Evolutionary conservation across 495 filamentous ascomycete genomes (phyloP).

Genomic region (Chaetomium fimeti): DNA sequence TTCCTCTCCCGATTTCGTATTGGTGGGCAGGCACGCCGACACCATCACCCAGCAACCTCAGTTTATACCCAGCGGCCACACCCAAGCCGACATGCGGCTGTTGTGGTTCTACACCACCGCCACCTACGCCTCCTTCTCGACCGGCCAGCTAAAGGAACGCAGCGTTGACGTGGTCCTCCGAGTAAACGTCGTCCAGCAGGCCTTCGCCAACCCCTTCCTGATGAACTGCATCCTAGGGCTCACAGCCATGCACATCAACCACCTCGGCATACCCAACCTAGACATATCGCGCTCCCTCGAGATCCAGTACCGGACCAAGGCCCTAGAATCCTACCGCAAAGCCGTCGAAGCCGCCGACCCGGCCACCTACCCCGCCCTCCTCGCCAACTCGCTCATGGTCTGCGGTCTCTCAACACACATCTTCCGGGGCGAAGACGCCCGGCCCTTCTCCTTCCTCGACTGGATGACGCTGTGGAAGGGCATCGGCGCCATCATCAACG

Average conservation of each 20-base stretch:
- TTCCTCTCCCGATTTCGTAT: neutral
- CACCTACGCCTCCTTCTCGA: constrained; percentile 42
- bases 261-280: constrained; percentile 28
- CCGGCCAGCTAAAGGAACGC: constrained; percentile 32
- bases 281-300: constrained; percentile 23
- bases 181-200: constrained; percentile 47
- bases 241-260: constrained; percentile 45
- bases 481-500: constrained; percentile 43
- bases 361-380: constrained; percentile 41
- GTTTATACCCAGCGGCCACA: constrained; percentile 32
- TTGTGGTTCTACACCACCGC: constrained; percentile 44
- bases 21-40: neutral
- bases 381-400: constrained; percentile 45
- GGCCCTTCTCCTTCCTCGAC: constrained; percentile 43
- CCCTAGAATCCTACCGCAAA: constrained; percentile 46
- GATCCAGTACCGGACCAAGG: constrained; percentile 41
- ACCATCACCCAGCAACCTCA: constrained; percentile 33
- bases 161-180: constrained; percentile 41
- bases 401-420: constrained; percentile 42
- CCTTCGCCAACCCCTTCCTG: constrained; percentile 49
- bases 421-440: constrained; percentile 42
- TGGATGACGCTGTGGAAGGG: constrained; percentile 51
- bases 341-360: constrained; percentile 44
- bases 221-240: constrained; percentile 52
- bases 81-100: constrained; percentile 42